A percentile compares a stretch with the other conserved stretches of the same genome.
phyloP scores from a whole-genome alignment of 441 rosid genomes.

The Monsonia emarginata region DNA sequence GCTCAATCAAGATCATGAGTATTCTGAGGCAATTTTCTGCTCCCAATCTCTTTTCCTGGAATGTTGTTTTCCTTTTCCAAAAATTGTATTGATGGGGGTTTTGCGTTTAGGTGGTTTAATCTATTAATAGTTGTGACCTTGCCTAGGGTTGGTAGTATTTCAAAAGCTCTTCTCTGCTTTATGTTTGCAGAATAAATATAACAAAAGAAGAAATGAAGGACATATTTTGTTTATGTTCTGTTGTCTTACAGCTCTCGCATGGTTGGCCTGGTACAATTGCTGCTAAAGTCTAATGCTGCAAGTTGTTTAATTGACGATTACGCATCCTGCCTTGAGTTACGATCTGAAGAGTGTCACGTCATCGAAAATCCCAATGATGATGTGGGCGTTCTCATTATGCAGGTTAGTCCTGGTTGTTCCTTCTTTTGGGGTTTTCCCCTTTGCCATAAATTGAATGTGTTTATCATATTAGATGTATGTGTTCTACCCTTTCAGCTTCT shows the following conservation, averaged over 20 bases:
- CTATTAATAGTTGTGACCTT: constrained; percentile 2
- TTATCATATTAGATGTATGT: neutral
- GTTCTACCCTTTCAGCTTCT: constrained; percentile 50
- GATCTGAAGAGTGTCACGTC: constrained; percentile 66
- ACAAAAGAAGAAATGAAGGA: neutral
- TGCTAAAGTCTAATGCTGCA: constrained; percentile 70
- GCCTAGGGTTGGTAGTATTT: neutral
- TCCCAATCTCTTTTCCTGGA: constrained; percentile 7
- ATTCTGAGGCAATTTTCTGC: constrained; percentile 48
- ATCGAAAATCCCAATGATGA: constrained; percentile 66
- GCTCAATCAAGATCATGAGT: constrained; percentile 81
- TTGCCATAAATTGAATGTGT: neutral
- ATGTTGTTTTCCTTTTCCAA: no score
- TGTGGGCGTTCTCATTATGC: constrained; percentile 79
- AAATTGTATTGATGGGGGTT: constrained; percentile 19
- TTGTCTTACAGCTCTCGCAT: constrained; percentile 65
- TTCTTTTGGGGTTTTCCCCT: constrained; percentile 3
- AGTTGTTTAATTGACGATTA: constrained; percentile 72
- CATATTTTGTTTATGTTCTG: neutral
- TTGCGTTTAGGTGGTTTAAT: neutral
- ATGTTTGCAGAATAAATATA: neutral
- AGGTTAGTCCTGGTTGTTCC: constrained; percentile 38
- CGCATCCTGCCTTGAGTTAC: constrained; percentile 87
- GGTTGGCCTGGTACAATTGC: constrained; percentile 76
- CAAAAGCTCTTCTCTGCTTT: neutral